phyloP scores from a whole-genome alignment of 352 stramenopile species.

The Elongisporangium undulatum region DNA sequence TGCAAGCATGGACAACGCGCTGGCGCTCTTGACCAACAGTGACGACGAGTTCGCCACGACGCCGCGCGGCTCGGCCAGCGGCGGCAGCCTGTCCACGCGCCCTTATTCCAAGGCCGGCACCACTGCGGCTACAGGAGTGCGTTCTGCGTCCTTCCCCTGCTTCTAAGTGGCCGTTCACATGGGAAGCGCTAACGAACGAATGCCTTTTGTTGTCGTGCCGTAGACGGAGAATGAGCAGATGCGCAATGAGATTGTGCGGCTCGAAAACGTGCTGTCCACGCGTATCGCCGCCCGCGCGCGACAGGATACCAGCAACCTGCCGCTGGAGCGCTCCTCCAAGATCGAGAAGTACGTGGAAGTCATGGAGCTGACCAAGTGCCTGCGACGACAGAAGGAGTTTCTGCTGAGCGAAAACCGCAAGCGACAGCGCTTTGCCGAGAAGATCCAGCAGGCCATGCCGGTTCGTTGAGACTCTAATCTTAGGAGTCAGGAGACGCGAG shows the following conservation, averaged over 20 bases:
- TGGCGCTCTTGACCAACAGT: slow-evolving; percentile 47
- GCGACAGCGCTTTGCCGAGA: slow-evolving; percentile 80
- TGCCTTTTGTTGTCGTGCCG: not conserved
- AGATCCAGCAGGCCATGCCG: slow-evolving; percentile 83
- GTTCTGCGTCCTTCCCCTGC: slow-evolving; percentile 3
- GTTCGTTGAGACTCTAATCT: slow-evolving; percentile 20
- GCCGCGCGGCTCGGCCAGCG: slow-evolving; percentile 6
- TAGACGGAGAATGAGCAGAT: slow-evolving; percentile 79
- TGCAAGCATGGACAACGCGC: slow-evolving; percentile 20
- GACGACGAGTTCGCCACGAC: slow-evolving; percentile 56
- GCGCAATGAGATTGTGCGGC: slow-evolving; percentile 67
- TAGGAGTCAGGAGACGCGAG: not conserved
- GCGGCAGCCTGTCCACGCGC: slow-evolving; percentile 25
- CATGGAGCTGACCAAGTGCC: slow-evolving; percentile 85
- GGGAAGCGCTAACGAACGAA: not conserved
- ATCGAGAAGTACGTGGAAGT: slow-evolving; percentile 88
- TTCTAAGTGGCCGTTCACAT: not conserved
- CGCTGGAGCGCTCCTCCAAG: slow-evolving; percentile 74
- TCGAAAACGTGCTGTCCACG: slow-evolving; percentile 70
- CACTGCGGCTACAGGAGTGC: slow-evolving; percentile 27
- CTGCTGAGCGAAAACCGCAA: slow-evolving; percentile 84
- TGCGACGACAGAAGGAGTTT: slow-evolving; percentile 83
- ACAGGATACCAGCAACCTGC: slow-evolving; percentile 59
- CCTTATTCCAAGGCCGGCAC: slow-evolving; percentile 48
- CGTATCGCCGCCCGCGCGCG: slow-evolving; percentile 70